Percentiles rank a stretch among this genome's conserved stretches.
Conservation (phyloP, 495 filamentous ascomycete species). For the Neurospora sp. region DNA sequence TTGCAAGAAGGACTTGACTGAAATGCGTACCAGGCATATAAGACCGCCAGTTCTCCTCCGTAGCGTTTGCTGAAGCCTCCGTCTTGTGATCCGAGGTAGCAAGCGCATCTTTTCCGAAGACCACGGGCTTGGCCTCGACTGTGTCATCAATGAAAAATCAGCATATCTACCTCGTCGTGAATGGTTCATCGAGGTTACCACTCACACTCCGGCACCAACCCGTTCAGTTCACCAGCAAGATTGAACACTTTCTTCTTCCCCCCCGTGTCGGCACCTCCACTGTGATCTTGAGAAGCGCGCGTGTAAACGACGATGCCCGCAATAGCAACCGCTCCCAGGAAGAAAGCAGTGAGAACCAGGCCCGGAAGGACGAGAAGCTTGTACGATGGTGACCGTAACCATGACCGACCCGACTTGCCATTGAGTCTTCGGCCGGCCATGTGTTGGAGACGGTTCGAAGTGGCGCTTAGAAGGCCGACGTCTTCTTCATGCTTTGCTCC, state of each 20-base stretch:
- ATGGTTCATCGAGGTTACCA: not conserved
- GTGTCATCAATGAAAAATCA: not conserved
- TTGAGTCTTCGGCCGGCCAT: not conserved
- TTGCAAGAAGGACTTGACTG: too few species aligned
- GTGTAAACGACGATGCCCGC: not conserved
- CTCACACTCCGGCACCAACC: not conserved
- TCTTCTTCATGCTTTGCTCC: not conserved
- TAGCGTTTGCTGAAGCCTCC: slow-evolving; percentile 2
- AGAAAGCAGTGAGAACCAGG: too few species aligned
- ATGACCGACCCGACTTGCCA: not conserved
- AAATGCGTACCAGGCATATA: slow-evolving; percentile 1
- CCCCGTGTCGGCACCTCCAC: not conserved
- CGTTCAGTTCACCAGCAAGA: not conserved
- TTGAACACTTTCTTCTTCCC: not conserved
- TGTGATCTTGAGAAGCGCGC: not conserved
- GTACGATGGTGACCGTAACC: not conserved
- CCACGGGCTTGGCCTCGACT: not conserved
- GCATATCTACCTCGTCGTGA: too few species aligned
- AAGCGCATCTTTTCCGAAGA: not conserved
- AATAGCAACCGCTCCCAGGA: not conserved
- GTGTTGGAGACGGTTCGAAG: not conserved
- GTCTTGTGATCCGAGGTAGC: slow-evolving; percentile 6
- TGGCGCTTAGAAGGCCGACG: not conserved
- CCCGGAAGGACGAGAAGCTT: not conserved
- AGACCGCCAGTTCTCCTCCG: not conserved